Evolutionary conservation across 2,329 filamentous ascomycete genomes (phyloP).

Genomic region (Lachnellula arida): DNA sequence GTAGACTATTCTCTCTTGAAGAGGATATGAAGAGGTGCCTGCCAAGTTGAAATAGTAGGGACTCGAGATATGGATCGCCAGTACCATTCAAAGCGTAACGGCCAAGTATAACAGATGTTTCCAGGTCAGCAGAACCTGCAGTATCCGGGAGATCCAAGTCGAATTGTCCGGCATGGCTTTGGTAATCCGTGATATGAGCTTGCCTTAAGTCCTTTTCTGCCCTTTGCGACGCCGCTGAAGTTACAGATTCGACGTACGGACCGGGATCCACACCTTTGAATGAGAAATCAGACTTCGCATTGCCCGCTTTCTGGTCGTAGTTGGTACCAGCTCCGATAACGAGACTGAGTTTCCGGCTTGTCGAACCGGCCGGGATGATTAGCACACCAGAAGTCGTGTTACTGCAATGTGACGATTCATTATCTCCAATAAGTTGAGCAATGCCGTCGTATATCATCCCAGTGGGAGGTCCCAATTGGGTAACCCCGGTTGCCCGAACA

Average conservation of each 20-base stretch:
- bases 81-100: conserved; percentile 29
- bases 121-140: conserved; percentile 35
- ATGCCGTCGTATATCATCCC: conserved; percentile 42
- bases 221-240: conserved; percentile 33
- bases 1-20: conserved; percentile 46
- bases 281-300: conserved; percentile 38
- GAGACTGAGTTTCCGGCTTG: conserved; percentile 32
- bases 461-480: conserved; percentile 36
- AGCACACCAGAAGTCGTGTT: conserved; percentile 27
- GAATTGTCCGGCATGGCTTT: conserved; percentile 37
- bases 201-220: conserved; percentile 30
- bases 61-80: conserved; percentile 49
- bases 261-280: conserved; percentile 46
- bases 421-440: conserved; percentile 28
- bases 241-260: conserved; percentile 33
- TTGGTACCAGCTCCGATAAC: conserved; percentile 44
- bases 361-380: conserved; percentile 24
- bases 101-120: conserved; percentile 36
- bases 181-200: conserved; percentile 40
- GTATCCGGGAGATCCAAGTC: conserved; percentile 42
- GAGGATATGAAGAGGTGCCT: conserved; percentile 52
- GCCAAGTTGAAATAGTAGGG: conserved; percentile 48
- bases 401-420: conserved; percentile 11
- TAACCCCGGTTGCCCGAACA: conserved; percentile 34
- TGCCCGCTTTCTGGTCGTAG: conserved; percentile 47